Base-by-base conservation (phyloP, 2,329 filamentous ascomycete genomes). In the Colletotrichum spaethianum region DNA sequence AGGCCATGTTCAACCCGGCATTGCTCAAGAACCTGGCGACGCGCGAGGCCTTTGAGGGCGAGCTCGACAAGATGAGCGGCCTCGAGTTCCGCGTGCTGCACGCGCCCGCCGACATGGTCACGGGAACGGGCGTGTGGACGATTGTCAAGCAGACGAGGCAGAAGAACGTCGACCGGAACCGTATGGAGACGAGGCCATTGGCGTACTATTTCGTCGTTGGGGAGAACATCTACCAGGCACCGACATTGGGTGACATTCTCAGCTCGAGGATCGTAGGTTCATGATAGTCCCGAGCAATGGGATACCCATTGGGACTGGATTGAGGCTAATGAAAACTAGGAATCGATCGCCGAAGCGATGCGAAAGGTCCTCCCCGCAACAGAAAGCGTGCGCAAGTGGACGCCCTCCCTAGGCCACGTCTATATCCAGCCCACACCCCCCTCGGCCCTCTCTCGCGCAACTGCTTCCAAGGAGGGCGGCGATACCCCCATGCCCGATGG, bases 81-180 rank as follows among this genome's bases (percentile, higher is more conserved):
- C 83, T 92, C 59, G 91, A 93, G 81, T 93, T 90, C 78, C 85
- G 92, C 62, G 90, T 93, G 63, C 89, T 89, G 46, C 88, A 92
- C 77, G 89, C 91, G 75, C 90, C 90, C 1, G 89, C 89, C 36
- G 90, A 92, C 79, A 90, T 87, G 76, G 88, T 86, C 0, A 89
- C 89, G 0, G 89, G 89, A n/a, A 92, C 90, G 0, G 91, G 90
- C 36, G 90, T 93, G 11, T 93, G 91, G 91, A 89, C 92, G 36
- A 92, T 93, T 75, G 87, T 90, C 77, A 93, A 93, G 83, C 91
- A 93, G 81, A 90, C 87, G 33, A 84, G 91, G 61, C 85, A 88
- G 72, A 91, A 91, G 81, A 83, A 86, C 18, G 83, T 86, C 50
- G 84, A 85, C 6, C 82, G 85, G 18, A 87, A 90, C 33, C 42